Percentiles rank a stretch among this genome's conserved stretches.
Conservation (phyloP, 2,329 filamentous ascomycete genomes). For the Verruconis gallopava region DNA sequence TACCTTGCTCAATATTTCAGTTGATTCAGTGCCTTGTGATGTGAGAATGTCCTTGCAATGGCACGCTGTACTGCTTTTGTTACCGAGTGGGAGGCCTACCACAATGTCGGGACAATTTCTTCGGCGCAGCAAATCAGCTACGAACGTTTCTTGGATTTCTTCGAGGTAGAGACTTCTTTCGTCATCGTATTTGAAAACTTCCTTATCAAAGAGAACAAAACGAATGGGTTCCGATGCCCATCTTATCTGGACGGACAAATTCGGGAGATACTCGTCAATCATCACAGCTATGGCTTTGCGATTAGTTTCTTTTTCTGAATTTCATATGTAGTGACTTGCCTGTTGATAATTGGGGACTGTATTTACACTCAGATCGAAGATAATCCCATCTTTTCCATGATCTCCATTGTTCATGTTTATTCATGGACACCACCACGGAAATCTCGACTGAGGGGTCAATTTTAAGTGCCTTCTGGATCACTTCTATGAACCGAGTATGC, state of each 20-base stretch:
- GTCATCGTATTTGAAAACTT: slow-evolving; percentile 43
- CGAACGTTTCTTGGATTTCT: slow-evolving; percentile 43
- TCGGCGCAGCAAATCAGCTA: slow-evolving; percentile 44
- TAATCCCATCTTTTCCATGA: slow-evolving; percentile 87
- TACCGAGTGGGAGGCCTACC: slow-evolving; percentile 44
- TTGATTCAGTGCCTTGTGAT: slow-evolving; percentile 45
- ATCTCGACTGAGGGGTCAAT: slow-evolving; percentile 67
- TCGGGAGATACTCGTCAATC: slow-evolving; percentile 47
- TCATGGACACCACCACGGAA: slow-evolving; percentile 66
- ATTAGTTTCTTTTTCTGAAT: not conserved
- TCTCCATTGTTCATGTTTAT: slow-evolving; percentile 5
- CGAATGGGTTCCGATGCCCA: slow-evolving; percentile 53
- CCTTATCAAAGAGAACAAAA: slow-evolving; percentile 39
- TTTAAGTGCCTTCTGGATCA: slow-evolving; percentile 65
- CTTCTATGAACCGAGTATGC: slow-evolving; percentile 65
- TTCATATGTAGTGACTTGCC: not conserved
- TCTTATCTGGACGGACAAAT: slow-evolving; percentile 40
- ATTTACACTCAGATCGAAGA: slow-evolving; percentile 74
- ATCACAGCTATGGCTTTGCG: slow-evolving; percentile 36
- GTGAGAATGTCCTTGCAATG: slow-evolving; percentile 23
- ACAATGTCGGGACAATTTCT: slow-evolving; percentile 46
- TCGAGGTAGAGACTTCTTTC: slow-evolving; percentile 48
- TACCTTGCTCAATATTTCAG: slow-evolving; percentile 42
- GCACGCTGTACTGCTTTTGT: slow-evolving; percentile 39
- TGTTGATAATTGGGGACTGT: slow-evolving; percentile 65